phyloP scores from a whole-genome alignment of 2,329 filamentous ascomycete genomes.

The Akanthomyces dipterigenus region DNA sequence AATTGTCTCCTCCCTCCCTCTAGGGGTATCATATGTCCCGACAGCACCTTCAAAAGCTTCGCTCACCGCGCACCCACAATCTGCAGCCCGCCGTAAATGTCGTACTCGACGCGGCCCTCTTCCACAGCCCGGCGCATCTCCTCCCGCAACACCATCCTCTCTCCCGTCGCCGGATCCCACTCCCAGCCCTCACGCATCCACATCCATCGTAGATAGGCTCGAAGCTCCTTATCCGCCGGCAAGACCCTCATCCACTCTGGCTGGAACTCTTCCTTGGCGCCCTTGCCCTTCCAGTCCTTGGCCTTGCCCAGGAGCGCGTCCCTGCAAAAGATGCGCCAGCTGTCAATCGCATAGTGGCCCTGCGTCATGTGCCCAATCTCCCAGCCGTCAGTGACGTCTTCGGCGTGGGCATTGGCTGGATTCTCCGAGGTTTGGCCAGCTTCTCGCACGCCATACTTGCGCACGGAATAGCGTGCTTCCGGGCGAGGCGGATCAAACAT shows the following conservation, averaged over 20 bases:
- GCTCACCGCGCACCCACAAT: slow-evolving; percentile 28
- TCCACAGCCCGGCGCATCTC: slow-evolving; percentile 51
- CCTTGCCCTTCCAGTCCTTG: slow-evolving; percentile 57
- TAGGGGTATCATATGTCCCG: neutral
- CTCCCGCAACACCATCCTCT: slow-evolving; percentile 44
- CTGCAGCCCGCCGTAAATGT: slow-evolving; percentile 40
- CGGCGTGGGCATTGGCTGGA: neutral
- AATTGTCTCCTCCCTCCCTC: neutral
- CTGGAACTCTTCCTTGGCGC: slow-evolving; percentile 51
- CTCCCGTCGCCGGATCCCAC: slow-evolving; percentile 70
- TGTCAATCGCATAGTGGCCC: slow-evolving; percentile 77
- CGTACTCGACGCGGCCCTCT: slow-evolving; percentile 50
- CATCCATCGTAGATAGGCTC: slow-evolving; percentile 82
- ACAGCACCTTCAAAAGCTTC: neutral
- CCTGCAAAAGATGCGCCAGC: slow-evolving; percentile 89
- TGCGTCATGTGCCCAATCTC: slow-evolving; percentile 82
- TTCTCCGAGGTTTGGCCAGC: slow-evolving; percentile 16
- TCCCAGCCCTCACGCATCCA: slow-evolving; percentile 82
- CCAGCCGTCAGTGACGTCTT: slow-evolving; percentile 46
- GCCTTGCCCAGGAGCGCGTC: slow-evolving; percentile 65
- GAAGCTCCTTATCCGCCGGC: slow-evolving; percentile 81
- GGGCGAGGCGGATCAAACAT: slow-evolving; percentile 53
- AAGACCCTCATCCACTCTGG: slow-evolving; percentile 88
- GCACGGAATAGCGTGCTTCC: slow-evolving; percentile 48
- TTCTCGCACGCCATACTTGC: slow-evolving; percentile 37